A percentile compares a stretch with the other conserved stretches of the same genome.
These are phyloP conservation scores for Schizosaccharomyces octosporus DNA, from an alignment of 805 yeast genomes.

Conservation along the genomic window DNA sequence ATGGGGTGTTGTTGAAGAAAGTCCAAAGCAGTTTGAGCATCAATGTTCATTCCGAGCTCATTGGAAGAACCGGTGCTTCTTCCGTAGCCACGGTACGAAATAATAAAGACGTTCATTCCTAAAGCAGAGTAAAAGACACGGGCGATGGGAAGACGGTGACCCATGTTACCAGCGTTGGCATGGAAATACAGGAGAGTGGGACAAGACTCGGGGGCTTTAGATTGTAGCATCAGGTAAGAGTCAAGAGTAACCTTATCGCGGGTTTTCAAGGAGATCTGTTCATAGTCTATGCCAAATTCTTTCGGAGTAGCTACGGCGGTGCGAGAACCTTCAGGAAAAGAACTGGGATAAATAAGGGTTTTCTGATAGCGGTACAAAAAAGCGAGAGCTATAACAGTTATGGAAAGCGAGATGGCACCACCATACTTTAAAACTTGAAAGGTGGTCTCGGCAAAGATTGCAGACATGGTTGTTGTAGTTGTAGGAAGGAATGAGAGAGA, in stretches of 20 bases:
- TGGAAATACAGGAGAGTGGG: constrained; percentile 52
- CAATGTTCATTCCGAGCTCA: constrained; percentile 59
- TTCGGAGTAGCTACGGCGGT: constrained; percentile 54
- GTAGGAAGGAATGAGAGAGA: background rate
- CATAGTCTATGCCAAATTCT: constrained; percentile 37
- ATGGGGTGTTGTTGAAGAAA: constrained; percentile 31
- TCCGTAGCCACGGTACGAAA: constrained; percentile 19
- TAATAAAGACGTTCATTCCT: constrained; percentile 5
- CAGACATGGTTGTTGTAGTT: background rate
- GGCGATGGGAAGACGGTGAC: constrained; percentile 66
- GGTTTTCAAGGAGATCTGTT: constrained; percentile 35
- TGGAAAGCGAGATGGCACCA: background rate
- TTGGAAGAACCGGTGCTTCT: constrained; percentile 47
- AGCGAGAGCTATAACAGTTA: constrained; percentile 2
- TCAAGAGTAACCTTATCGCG: constrained; percentile 46
- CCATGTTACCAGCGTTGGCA: constrained; percentile 93
- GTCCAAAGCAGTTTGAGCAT: constrained; percentile 48
- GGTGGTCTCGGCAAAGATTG: background rate
- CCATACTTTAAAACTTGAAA: background rate
- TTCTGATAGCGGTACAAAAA: constrained; percentile 35
- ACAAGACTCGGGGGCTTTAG: constrained; percentile 4
- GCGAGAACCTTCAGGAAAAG: constrained; percentile 46
- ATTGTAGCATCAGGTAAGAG: constrained; percentile 25
- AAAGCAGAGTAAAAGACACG: constrained; percentile 27
- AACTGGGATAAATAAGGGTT: constrained; percentile 59